Conservation (phyloP, 495 filamentous ascomycete genomes). For the Tetracladium setigerum region DNA sequence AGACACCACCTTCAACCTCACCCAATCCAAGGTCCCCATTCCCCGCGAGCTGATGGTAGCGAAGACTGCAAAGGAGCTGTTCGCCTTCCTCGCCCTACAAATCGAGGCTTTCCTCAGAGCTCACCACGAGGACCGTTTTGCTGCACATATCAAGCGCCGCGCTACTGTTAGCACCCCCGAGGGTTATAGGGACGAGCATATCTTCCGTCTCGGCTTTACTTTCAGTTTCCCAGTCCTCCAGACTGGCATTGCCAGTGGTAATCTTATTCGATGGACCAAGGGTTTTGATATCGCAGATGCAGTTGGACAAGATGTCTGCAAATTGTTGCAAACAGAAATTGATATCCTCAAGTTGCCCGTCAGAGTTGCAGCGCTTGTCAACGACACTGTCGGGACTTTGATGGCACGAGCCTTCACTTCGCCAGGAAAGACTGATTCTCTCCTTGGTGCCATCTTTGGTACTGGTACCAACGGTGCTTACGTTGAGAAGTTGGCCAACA, state of each 20-base stretch:
- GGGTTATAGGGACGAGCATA: slow-evolving; percentile 53
- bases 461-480: slow-evolving; percentile 96
- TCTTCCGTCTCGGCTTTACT: slow-evolving; percentile 91
- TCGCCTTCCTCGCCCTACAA: slow-evolving; percentile 87
- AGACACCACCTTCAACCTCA: slow-evolving; percentile 85
- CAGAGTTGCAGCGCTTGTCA: slow-evolving; percentile 87
- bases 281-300: slow-evolving; percentile 93
- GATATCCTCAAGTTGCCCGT: slow-evolving; percentile 82
- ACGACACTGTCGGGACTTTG: slow-evolving; percentile 94
- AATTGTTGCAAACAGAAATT: slow-evolving; percentile 83
- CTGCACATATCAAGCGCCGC: slow-evolving; percentile 54
- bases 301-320: slow-evolving; percentile 89
- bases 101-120: slow-evolving; percentile 78
- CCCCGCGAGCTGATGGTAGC: slow-evolving; percentile 86
- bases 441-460: slow-evolving; percentile 89
- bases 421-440: slow-evolving; percentile 76
- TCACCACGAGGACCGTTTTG: slow-evolving; percentile 87
- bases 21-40: slow-evolving; percentile 85
- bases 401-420: slow-evolving; percentile 96
- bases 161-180: slow-evolving; percentile 44
- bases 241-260: slow-evolving; percentile 86
- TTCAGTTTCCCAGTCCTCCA: slow-evolving; percentile 97
- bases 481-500: slow-evolving; percentile 63
- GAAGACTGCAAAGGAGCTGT: slow-evolving; percentile 78
- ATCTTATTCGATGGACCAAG: slow-evolving; percentile 94